phyloP scores from a whole-genome alignment of 306 rosid genomes.

The Cicer pinnatifidum region DNA sequence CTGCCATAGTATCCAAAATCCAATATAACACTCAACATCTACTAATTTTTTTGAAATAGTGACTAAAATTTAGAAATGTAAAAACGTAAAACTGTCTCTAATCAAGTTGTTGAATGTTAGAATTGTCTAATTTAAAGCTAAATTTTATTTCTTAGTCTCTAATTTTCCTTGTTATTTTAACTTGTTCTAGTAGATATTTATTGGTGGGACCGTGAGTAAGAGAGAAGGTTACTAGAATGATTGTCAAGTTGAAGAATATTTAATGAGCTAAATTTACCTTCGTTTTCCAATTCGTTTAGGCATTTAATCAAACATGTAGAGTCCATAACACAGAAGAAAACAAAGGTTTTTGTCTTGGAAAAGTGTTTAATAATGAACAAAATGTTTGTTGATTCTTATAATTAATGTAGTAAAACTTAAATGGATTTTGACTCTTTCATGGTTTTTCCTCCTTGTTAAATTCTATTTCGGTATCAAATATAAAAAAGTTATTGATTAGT shows the following conservation, averaged over 20 bases:
- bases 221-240: constrained; percentile 32
- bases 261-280: background rate
- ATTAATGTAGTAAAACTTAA: background rate
- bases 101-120: too few relatives aligned
- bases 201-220: constrained; percentile 24
- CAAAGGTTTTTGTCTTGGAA: background rate
- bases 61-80: too few relatives aligned
- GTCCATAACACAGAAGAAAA: background rate
- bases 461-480: background rate
- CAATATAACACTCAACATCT: background rate
- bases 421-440: constrained; percentile 7
- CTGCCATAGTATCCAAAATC: constrained; percentile 3
- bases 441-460: background rate
- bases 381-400: background rate
- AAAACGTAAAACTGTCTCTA: too few relatives aligned
- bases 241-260: constrained; percentile 33
- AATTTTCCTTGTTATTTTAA: too few relatives aligned
- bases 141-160: too few relatives aligned
- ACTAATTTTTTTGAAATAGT: too few relatives aligned
- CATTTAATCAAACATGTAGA: background rate
- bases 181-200: background rate
- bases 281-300: constrained; percentile 10
- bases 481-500: too few relatives aligned
- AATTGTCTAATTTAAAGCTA: too few relatives aligned
- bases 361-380: background rate